Base-by-base conservation (phyloP, 192 early-diverging fungal species). In the Gigaspora rosea region DNA sequence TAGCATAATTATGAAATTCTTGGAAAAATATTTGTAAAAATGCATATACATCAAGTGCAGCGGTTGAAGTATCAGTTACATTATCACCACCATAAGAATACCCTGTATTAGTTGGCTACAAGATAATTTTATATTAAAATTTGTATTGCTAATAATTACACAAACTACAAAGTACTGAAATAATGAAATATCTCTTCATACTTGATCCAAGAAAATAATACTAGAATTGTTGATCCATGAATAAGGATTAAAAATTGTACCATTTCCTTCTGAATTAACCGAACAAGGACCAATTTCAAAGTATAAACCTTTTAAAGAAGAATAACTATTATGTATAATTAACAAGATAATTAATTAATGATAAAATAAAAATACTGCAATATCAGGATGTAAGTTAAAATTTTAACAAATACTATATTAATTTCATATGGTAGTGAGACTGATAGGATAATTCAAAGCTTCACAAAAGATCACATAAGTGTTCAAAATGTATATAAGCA, bases 201-300 rank as follows among this genome's bases (percentile, higher is more conserved):
- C 86, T 73, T 95, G 94, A 86, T 95, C 94, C 58, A 95, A 80
- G 81, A 94, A 95, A 41, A 95, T 87, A 46, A 95, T 75, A 61
- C 94, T 95, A 3, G 97, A 94, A 80, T 94, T 86, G 63, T 91
- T 91, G 83, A 96, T 96, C 97, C 97, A 99, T 9, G 91, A 92
- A 75, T 92, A 82, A 61, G 86, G 81, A 85, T 99, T 94, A 75
- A 76, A 78, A 66, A 82, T 80, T 0, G 94, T 91, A 13, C 78
- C 81, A 64, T 88, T 86, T 35, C 95, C 95, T 56, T 90, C 90
- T 62, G 87, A 83, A 74, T 92, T 90, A 32, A 96, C 92, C 32
- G 88, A 86, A 80, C 97, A 99, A 20, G 97, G 96, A 8, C 93
- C 93, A 4, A 93, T 81, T 83, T 94, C 93, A 91, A 94, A 94